Evolutionary conservation across 495 filamentous ascomycete genomes (phyloP), one percentile per base, ranked within the genome.

Genomic region (Aspergillus biplanus): DNA sequence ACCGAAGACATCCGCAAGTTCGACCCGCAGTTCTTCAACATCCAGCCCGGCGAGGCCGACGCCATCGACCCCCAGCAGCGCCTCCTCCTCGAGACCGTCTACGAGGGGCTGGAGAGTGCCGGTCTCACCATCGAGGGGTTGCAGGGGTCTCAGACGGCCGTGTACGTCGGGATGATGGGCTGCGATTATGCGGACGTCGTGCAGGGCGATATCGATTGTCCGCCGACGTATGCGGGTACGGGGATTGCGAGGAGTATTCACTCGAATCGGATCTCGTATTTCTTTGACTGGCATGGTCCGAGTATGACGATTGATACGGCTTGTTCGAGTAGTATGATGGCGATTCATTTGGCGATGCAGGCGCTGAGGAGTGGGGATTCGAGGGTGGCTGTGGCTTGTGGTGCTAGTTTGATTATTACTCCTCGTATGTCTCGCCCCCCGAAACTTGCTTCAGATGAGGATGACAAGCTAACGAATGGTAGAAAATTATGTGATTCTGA

Each of bases 71-170:
- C 78, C 1, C 77, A 80, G 39, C 78, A 80, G 33, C 74, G 76
- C 9, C 67, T 86, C 13, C 73, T 85, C 6, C 71, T 89, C 1
- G 86, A 88, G 65, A 72, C 74, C 2, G 77, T 80, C 8, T 89
- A 85, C 37, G 85, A 88, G 63, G 79, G 78, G 0, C 64, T 88
- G 4, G 86, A 88, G 61, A 75, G 75, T 59, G 82, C 71, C 1
- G 80, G 78, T 21, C 54, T 76, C 4, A 49, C 71, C 3, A 58
- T 81, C 1, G 66, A 77, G 27, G 48, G 57, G 0, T 56, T 85
- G 7, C 59, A 75, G 1, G 82, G 81, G 16, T 71, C 74, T 3
- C 63, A 80, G 33, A 83, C 80, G 13, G 75, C 71, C 11, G 80
- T 81, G 9, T 84, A 75, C 63, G 73, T 78, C 5, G 82, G 80